A percentile compares a stretch with the other conserved stretches of the same genome.
Conservation (phyloP, 139 green algal genomes). For the Zygnema circumcarinatum region DNA sequence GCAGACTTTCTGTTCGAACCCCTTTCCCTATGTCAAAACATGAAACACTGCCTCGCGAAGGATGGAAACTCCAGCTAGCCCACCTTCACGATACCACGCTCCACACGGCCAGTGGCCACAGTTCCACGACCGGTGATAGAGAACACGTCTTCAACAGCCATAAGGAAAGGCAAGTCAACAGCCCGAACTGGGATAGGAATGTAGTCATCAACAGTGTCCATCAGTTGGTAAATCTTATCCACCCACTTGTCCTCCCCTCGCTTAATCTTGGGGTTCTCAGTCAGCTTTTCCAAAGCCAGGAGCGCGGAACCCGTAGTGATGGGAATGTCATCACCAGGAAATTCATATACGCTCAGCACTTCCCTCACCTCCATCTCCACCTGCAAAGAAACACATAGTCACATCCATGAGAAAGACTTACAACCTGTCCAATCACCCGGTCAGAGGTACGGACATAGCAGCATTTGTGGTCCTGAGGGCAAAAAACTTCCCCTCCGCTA, state of each 20-base stretch:
- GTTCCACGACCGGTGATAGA: slow-evolving; percentile 92
- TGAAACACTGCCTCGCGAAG: too few species aligned
- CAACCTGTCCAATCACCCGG: too few species aligned
- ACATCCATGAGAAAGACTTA: background rate
- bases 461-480: too few species aligned
- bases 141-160: slow-evolving; percentile 97
- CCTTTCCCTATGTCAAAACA: too few species aligned
- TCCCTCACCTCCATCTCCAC: slow-evolving; percentile 98
- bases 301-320: slow-evolving; percentile 50
- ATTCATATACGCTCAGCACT: slow-evolving; percentile 91
- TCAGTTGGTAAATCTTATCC: slow-evolving; percentile 82
- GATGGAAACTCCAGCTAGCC: too few species aligned
- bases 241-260: slow-evolving; percentile 54
- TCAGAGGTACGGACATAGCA: too few species aligned
- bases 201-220: slow-evolving; percentile 72
- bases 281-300: slow-evolving; percentile 47
- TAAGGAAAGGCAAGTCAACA: slow-evolving; percentile 94
- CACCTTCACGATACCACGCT: slow-evolving; percentile 89
- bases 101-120: slow-evolving; percentile 91
- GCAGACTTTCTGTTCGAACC: too few species aligned
- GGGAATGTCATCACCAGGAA: slow-evolving; percentile 53
- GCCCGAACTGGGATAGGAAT: slow-evolving; percentile 79
- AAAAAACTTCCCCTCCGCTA: too few species aligned
- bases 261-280: slow-evolving; percentile 31
- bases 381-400: slow-evolving; percentile 73